These are phyloP conservation scores for Physcomitrium patens DNA, from an alignment of 225 moss, liverwort and hornwort species.

Conservation along the genomic window DNA sequence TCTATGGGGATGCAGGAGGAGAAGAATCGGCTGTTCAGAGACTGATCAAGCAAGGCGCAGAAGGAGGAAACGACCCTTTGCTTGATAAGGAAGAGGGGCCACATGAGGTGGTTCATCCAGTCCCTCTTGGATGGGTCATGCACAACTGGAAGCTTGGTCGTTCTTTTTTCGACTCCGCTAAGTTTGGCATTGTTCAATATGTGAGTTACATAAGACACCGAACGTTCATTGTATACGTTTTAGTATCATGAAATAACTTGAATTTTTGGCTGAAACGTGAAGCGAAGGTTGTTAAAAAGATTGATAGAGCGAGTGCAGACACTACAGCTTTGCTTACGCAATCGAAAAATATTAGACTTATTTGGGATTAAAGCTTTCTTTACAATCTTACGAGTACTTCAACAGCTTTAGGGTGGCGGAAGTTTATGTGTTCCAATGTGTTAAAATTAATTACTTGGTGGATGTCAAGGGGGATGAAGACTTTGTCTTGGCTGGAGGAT, in stretches of 20 bases:
- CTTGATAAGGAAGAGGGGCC: slow-evolving; percentile 57
- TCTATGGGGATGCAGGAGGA: slow-evolving; percentile 63
- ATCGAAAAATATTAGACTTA: too few relatives aligned
- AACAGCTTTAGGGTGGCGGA: not conserved
- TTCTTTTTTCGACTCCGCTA: slow-evolving; percentile 77
- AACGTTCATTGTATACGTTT: not conserved
- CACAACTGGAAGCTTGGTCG: slow-evolving; percentile 77
- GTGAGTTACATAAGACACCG: slow-evolving; percentile 49
- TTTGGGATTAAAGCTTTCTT: slow-evolving; percentile 4
- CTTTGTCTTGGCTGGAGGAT: not conserved
- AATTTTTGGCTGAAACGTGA: slow-evolving; percentile 5
- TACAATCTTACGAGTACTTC: not conserved
- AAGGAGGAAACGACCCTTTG: slow-evolving; percentile 68
- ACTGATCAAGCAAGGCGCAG: slow-evolving; percentile 68
- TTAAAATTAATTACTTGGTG: not conserved
- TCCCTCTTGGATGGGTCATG: slow-evolving; percentile 69
- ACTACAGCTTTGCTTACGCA: not conserved
- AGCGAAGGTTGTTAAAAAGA: too few relatives aligned
- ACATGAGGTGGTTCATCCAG: slow-evolving; percentile 67
- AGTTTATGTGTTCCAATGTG: not conserved
- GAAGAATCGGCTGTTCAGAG: slow-evolving; percentile 78
- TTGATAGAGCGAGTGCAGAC: not conserved
- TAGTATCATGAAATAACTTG: not conserved
- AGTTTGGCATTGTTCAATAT: slow-evolving; percentile 98
- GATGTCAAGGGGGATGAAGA: not conserved